These are phyloP conservation scores for Tritrichomonas foetus DNA, from an alignment of 208 protist genomes.

Conservation along the genomic window DNA sequence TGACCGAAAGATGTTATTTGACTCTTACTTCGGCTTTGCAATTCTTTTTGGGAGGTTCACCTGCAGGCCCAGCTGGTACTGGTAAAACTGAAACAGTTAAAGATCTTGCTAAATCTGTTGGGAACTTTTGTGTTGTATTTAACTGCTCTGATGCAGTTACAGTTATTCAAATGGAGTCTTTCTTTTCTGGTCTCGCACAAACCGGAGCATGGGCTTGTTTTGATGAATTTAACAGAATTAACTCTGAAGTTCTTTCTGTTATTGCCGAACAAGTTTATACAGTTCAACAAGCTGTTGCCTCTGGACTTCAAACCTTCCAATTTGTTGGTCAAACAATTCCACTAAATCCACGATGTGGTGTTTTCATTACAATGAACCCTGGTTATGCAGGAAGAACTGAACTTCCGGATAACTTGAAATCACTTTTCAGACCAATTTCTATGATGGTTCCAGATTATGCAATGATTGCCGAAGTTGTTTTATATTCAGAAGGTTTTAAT, in stretches of 20 bases:
- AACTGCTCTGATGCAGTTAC: constrained; percentile 67
- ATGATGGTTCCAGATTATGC: constrained; percentile 94
- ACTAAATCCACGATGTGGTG: constrained; percentile 81
- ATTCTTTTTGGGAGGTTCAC: constrained; percentile 62
- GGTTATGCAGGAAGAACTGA: constrained; percentile 95
- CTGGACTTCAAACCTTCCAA: constrained; percentile 73
- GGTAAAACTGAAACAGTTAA: constrained; percentile 70
- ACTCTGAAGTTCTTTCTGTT: constrained; percentile 95
- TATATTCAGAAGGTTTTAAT: constrained; percentile 90
- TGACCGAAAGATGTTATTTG: constrained; percentile 68
- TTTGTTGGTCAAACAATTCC: constrained; percentile 80
- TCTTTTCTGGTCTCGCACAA: constrained; percentile 89
- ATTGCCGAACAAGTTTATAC: constrained; percentile 89
- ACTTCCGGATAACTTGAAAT: constrained; percentile 92
- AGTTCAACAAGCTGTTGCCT: constrained; percentile 83
- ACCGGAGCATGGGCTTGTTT: constrained; percentile 93
- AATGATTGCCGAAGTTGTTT: constrained; percentile 91
- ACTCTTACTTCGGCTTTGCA: constrained; percentile 68
- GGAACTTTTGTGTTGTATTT: constrained; percentile 67
- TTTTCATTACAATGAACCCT: constrained; percentile 99
- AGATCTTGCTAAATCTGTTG: constrained; percentile 65
- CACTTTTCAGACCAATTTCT: constrained; percentile 90
- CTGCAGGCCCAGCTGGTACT: constrained; percentile 66
- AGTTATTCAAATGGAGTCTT: constrained; percentile 82
- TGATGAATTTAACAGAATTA: constrained; percentile 97